Conservation (phyloP, 176 grass and related monocot genomes). For the Carex scoparia region DNA sequence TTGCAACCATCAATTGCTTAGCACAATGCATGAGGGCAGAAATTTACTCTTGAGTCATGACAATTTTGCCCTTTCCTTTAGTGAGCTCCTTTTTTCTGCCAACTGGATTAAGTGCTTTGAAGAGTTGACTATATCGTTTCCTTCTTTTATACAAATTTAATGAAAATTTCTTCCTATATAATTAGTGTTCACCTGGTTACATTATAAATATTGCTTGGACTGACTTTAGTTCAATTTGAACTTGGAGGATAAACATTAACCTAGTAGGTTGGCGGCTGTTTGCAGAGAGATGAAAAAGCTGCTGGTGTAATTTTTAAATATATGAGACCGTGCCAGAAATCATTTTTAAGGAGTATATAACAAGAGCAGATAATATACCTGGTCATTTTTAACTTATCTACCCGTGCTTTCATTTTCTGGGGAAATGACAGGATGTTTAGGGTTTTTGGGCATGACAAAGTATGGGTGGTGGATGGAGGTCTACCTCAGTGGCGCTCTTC, state of each 20-base stretch:
- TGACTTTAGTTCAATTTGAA: background rate
- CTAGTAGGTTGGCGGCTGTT: background rate
- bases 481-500: constrained; percentile 80
- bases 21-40: background rate
- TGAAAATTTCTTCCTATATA: background rate
- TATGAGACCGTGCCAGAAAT: background rate
- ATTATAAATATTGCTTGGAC: background rate
- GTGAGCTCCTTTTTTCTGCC: background rate
- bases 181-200: background rate
- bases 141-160: background rate
- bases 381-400: background rate
- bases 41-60: background rate
- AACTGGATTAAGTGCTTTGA: background rate
- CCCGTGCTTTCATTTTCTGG: background rate
- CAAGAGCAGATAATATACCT: background rate
- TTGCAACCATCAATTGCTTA: background rate
- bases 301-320: background rate
- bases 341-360: background rate
- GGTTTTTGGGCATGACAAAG: constrained; percentile 83
- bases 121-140: constrained; percentile 2
- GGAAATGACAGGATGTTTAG: constrained; percentile 77
- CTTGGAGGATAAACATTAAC: background rate
- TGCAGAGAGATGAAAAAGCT: background rate
- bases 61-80: background rate
- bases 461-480: constrained; percentile 96